phyloP scores from a whole-genome alignment of 371 early-diverging fungal species.

The Rhizopus arrhizus region DNA sequence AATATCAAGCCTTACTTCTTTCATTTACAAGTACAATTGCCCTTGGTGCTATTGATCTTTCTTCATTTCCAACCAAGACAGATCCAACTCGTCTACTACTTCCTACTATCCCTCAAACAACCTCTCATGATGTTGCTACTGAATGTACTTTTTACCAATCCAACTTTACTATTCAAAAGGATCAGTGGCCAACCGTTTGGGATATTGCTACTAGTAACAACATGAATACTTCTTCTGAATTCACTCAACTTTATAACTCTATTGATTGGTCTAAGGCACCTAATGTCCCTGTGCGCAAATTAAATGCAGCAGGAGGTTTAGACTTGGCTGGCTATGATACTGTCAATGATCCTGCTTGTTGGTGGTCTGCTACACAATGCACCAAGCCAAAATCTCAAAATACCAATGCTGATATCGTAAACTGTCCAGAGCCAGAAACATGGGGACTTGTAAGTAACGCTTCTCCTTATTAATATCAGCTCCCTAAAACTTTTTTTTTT shows the following conservation, averaged over 20 bases:
- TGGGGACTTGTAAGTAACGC: conserved; percentile 43
- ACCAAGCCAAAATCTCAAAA: conserved; percentile 30
- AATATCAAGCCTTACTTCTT: conserved; percentile 16
- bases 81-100: conserved; percentile 37
- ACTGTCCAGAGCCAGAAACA: conserved; percentile 45
- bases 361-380: conserved; percentile 47
- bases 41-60: conserved; percentile 22
- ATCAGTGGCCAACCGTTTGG: conserved; percentile 46
- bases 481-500: neutral
- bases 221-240: conserved; percentile 44
- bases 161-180: conserved; percentile 18
- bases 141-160: conserved; percentile 39
- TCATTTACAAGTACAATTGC: conserved; percentile 21
- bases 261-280: conserved; percentile 47
- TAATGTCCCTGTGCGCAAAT: conserved; percentile 30
- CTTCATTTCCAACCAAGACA: conserved; percentile 21
- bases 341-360: conserved; percentile 42
- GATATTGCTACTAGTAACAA: conserved; percentile 42
- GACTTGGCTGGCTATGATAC: conserved; percentile 41
- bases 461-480: neutral
- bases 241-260: conserved; percentile 38
- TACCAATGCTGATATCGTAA: conserved; percentile 40
- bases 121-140: conserved; percentile 31
- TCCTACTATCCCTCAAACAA: conserved; percentile 43
- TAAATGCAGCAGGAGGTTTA: conserved; percentile 29